Evolutionary conservation across 805 yeast species (phyloP).

Genomic region (Pichia heedii): DNA sequence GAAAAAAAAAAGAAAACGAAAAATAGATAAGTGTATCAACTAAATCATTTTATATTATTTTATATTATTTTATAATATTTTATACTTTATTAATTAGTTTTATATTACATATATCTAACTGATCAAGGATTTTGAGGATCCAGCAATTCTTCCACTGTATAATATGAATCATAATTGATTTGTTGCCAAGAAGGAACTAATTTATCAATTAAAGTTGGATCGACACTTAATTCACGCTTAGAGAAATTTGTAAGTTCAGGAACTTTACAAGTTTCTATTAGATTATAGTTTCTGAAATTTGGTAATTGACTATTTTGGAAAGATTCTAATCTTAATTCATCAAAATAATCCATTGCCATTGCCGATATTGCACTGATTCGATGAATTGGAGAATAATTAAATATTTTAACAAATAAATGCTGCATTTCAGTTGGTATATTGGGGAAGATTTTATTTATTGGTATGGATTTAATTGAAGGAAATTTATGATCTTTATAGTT

Average conservation of each 20-base stretch:
- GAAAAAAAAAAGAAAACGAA: too few species aligned
- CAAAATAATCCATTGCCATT: conserved; percentile 44
- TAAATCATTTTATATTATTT: too few species aligned
- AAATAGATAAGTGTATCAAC: too few species aligned
- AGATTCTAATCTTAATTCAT: conserved; percentile 35
- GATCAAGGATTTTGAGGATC: not conserved
- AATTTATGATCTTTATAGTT: conserved; percentile 95
- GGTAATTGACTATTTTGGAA: conserved; percentile 17
- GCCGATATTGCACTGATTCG: conserved; percentile 53
- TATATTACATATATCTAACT: too few species aligned
- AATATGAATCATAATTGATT: not conserved
- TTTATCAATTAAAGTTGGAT: conserved; percentile 30
- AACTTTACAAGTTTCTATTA: conserved; percentile 27
- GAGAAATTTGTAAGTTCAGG: conserved; percentile 47
- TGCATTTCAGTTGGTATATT: conserved; percentile 45
- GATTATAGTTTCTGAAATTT: conserved; percentile 33
- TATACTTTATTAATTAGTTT: too few species aligned
- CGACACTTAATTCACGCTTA: conserved; percentile 40
- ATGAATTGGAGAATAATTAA: conserved; percentile 61
- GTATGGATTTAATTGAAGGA: conserved; percentile 76
- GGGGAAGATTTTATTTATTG: conserved; percentile 58
- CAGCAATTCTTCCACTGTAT: not conserved
- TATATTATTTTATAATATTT: too few species aligned
- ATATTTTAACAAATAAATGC: conserved; percentile 43
- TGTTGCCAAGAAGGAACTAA: conserved; percentile 37